Conservation (phyloP, 306 rosid species). For the Quercus robur region DNA sequence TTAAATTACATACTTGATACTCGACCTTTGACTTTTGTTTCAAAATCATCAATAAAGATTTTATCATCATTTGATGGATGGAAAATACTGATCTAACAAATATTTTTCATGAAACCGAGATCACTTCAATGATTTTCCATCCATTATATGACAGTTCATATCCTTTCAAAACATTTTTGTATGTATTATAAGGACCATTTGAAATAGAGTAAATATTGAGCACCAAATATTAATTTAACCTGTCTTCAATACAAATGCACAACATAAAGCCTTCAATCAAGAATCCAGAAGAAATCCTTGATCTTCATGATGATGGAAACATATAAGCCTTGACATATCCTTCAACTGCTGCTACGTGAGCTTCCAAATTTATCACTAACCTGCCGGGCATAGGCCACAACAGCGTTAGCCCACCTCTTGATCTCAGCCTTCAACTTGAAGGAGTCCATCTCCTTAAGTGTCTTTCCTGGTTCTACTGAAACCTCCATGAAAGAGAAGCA, state of each 20-base stretch:
- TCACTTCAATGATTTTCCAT: too few relatives aligned
- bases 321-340: not conserved
- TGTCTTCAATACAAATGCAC: not conserved
- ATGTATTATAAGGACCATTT: too few relatives aligned
- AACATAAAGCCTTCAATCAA: not conserved
- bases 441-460: slow-evolving; percentile 73
- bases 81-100: too few relatives aligned
- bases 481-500: slow-evolving; percentile 50
- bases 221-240: too few relatives aligned
- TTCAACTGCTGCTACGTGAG: slow-evolving; percentile 18
- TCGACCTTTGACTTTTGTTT: too few relatives aligned
- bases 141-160: too few relatives aligned
- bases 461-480: slow-evolving; percentile 64
- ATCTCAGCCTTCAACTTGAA: slow-evolving; percentile 70
- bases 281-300: not conserved
- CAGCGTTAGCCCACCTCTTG: slow-evolving; percentile 90
- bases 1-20: too few relatives aligned
- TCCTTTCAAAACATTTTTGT: too few relatives aligned
- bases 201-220: too few relatives aligned
- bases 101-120: too few relatives aligned
- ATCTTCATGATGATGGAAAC: not conserved
- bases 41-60: too few relatives aligned
- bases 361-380: slow-evolving; percentile 61
- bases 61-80: too few relatives aligned
- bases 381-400: slow-evolving; percentile 85